Base-by-base conservation (phyloP, 2,329 filamentous ascomycete species). In the Mycosphaerella sp. region DNA sequence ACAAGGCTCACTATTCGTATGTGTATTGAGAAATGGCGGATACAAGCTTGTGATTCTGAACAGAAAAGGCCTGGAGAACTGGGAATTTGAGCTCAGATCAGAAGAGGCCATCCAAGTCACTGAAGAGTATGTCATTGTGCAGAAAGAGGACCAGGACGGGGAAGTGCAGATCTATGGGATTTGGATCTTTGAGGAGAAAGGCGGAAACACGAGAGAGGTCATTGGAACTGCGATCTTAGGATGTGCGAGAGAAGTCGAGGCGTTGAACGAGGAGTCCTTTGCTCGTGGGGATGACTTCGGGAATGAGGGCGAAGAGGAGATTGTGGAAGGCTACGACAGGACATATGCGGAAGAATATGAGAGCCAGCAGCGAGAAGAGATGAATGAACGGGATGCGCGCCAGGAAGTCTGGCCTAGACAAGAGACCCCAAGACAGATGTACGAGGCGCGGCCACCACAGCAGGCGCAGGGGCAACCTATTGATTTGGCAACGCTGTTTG, bases 1-100 rank as follows among this genome's bases (percentile, higher is more conserved):
- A 9, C 90, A 95, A 70, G 93, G 93, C 35, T 87, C 88, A 10
- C 75, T 97, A 58, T 98, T 97, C 68, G 80, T 97, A 47, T 94
- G 87, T 74, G 79, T 86, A 57, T 71, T 83, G 62, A 59, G 3
- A 53, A 80, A 48, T n/a, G 14, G 71, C 41, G 67, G 73, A 18
- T 76, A 71, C 60, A 67, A 65, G 43, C 70, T 73, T 18, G 63
- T 75, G 45, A 72, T 77, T 9, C 60, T 76, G 42, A 77, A 77
- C 54, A 67, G 75, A 21, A 71, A 73, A 43, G 70, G 71, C 10
- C 64, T 75, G 37, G 73, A 76, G 44, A 76, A 75, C 58, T 76
- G 76, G 63, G 62, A 64, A 44, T 60, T 69, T 39, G 72, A 75
- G 48, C 63, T 77, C 42, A 64, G 62, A 9, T 71, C 64, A 37